Evolutionary conservation across 2,329 filamentous ascomycete species (phyloP), one percentile per base, ranked within the genome.

Genomic region (Penicillium sp.): DNA sequence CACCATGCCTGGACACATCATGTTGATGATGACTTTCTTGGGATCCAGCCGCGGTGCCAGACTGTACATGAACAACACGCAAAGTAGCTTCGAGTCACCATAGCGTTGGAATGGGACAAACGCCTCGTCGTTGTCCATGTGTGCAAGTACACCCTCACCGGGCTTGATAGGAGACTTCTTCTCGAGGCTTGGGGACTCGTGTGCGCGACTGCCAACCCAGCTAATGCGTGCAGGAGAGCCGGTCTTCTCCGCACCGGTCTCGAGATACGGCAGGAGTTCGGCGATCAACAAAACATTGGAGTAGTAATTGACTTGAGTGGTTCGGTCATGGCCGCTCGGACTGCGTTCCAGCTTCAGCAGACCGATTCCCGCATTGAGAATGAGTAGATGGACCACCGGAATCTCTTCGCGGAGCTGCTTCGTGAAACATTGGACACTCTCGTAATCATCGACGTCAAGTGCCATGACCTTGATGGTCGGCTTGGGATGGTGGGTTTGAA

Each of bases 301-400:
- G 19, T 47, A 47, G 53, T 70, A 70, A 34, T 71, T 72, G 27
- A 70, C 72, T 55, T 80, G 78, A 11, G 77, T 50, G 15, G 61
- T 65, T 6, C 66, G 55, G 55, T 79, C 76, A 54, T 78, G 74
- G 2, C 76, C 74, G 5, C 46, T 57, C 13, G 63, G 34, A 23
- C 57, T 62, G 36, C 53, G 60, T 9, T 60, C 61, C 51, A 62
- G 53, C 15, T 58, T 61, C 3, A 67, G 11, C 2, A 55, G 50
- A 13, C 54, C 55, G 16, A 66, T 59, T 3, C 61, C 64, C 2
- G 66, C 67, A 39, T 68, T 69, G 21, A 70, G 63, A 39, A 70
- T 60, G n/a, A 66, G 62, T 29, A 68, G 58, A 40, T 70, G 52
- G n/a, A 67, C 54, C 15, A 51, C 31, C 11, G 60, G 55, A 29